phyloP scores from a whole-genome alignment of 2,329 filamentous ascomycete species.

The Nannizziopsis barbatae region DNA sequence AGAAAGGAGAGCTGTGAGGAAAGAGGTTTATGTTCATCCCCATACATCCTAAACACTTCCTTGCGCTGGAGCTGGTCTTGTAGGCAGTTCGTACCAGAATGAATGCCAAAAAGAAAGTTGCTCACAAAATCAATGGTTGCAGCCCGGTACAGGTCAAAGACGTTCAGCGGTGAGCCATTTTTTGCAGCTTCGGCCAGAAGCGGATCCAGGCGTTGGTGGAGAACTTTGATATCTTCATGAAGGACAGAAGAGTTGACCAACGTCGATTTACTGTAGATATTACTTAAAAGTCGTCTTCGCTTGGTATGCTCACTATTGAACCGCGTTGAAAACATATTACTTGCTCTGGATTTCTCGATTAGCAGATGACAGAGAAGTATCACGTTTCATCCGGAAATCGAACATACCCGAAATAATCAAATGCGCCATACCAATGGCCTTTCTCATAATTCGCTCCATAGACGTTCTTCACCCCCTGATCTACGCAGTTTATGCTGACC shows the following conservation, averaged over 20 bases:
- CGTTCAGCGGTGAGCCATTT: slow-evolving; percentile 26
- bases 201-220: slow-evolving; percentile 50
- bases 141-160: slow-evolving; percentile 51
- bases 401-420: slow-evolving; percentile 57
- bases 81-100: slow-evolving; percentile 47
- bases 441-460: slow-evolving; percentile 49
- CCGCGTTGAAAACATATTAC: slow-evolving; percentile 56
- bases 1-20: slow-evolving; percentile 52
- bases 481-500: slow-evolving; percentile 53
- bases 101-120: slow-evolving; percentile 56
- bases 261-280: slow-evolving; percentile 63
- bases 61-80: slow-evolving; percentile 41
- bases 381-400: slow-evolving; percentile 40
- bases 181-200: slow-evolving; percentile 24
- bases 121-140: slow-evolving; percentile 64
- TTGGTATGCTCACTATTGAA: slow-evolving; percentile 49
- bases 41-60: slow-evolving; percentile 53
- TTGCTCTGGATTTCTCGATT: slow-evolving; percentile 50
- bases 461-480: slow-evolving; percentile 37
- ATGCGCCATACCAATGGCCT: slow-evolving; percentile 45
- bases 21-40: slow-evolving; percentile 28
- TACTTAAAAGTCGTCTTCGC: slow-evolving; percentile 60
- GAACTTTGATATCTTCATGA: slow-evolving; percentile 42
- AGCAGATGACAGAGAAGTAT: slow-evolving; percentile 52
- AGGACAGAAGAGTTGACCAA: slow-evolving; percentile 49